Percentiles rank a stretch among this genome's conserved stretches.
These are phyloP conservation scores for Diaporthe capsici DNA, from an alignment of 2,329 filamentous ascomycete species.

Conservation along the genomic window DNA sequence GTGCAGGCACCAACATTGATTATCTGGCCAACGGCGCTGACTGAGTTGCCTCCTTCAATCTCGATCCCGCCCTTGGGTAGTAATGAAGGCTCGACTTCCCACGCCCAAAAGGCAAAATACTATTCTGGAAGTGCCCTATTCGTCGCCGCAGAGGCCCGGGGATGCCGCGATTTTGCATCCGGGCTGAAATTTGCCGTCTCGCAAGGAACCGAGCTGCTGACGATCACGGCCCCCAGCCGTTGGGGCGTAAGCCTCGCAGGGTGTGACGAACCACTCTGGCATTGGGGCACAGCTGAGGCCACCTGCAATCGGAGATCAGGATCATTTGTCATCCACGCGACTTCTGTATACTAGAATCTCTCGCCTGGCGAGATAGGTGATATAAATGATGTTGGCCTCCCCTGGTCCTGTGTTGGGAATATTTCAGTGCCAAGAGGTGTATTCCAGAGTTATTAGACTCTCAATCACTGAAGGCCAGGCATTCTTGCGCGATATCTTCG, in stretches of 20 bases:
- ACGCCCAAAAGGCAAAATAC: background rate
- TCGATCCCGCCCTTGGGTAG: background rate
- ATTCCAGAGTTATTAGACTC: background rate
- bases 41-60: background rate
- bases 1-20: background rate
- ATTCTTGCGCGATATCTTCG: background rate
- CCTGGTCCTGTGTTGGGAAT: background rate
- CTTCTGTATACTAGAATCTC: no score
- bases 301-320: background rate
- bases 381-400: background rate
- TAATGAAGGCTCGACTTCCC: background rate
- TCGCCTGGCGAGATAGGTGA: no score
- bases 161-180: background rate
- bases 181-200: background rate
- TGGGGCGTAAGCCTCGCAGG: background rate
- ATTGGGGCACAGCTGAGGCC: background rate
- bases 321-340: background rate
- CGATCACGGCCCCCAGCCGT: slow-evolving; percentile 5
- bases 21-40: background rate
- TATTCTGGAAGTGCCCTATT: background rate
- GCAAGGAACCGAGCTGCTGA: background rate
- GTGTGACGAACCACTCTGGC: background rate
- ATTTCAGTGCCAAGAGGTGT: background rate
- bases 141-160: background rate
- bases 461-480: background rate